Base-by-base conservation (phyloP, 257 asterid species). In the Capsicum rhomboideum region DNA sequence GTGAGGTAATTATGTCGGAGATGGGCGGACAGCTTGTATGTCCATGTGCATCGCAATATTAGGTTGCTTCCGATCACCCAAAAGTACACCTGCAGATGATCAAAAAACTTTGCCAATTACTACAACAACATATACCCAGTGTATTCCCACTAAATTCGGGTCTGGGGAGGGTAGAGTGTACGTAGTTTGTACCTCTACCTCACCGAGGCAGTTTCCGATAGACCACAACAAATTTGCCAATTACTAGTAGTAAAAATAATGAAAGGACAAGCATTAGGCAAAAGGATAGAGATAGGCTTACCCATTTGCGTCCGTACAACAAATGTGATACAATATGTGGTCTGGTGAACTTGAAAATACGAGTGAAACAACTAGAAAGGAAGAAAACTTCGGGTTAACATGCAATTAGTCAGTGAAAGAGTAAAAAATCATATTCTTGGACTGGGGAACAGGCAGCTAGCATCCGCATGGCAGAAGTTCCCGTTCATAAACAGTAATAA, bases 1-100 rank as follows among this genome's bases (percentile, higher is more conserved):
- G 98, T 91, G 53, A 92, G 84, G 89, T 94, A 93, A 86, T 96
- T 94, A 78, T 93, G 95, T 59, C 98, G 96, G 71, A 94, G 98
- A 93, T 96, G 99, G 89, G 98, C 99, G 8, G 99, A 96, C n/a
- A 96, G 86, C 89, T 94, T 96, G 93, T 94, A 96, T 0, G 99
- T 96, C 99, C 99, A 96, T 0, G 99, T 92, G 93, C 98, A 96
- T 23, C 98, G 89, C 85, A 96, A 91, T 54, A 94, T 87, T 37
- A 96, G 93, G 89, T 96, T 96, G 90, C 97, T 96, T 21, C 93
- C 95, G 2, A 96, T 91, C 46, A 94, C 94, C 98, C 98, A 96
- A 49, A 91, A 52, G 86, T 91, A 92, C 10, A 97, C 98, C 99
- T 96, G 94, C 84, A 83, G 34, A 34, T 34, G 37, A 34, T 3